phyloP scores from a whole-genome alignment of 2,329 filamentous ascomycete species.

The Teratosphaeria pseudoeucalypti region DNA sequence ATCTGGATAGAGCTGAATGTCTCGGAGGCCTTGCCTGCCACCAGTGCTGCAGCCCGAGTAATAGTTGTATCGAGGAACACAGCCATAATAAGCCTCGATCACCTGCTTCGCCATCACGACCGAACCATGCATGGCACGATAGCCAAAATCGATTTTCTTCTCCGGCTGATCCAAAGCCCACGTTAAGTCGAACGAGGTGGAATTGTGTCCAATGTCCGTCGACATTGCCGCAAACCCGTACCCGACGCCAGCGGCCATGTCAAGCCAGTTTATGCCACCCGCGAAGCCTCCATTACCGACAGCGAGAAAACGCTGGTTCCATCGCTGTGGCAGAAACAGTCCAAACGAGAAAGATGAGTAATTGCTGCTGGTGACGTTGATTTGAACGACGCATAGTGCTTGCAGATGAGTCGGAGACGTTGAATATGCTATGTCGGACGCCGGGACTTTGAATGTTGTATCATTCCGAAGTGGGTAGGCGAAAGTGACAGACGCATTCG shows the following conservation, averaged over 20 bases:
- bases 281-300: slow-evolving; percentile 39
- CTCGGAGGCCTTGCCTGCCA: slow-evolving; percentile 47
- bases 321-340: slow-evolving; percentile 22
- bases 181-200: slow-evolving; percentile 20
- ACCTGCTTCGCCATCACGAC: slow-evolving; percentile 40
- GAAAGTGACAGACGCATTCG: slow-evolving; percentile 28
- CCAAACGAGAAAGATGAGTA: slow-evolving; percentile 22
- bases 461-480: slow-evolving; percentile 24
- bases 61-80: slow-evolving; percentile 38
- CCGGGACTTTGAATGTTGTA: slow-evolving; percentile 29
- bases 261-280: slow-evolving; percentile 39
- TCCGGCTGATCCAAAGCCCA: slow-evolving; percentile 32
- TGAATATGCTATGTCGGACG: slow-evolving; percentile 31
- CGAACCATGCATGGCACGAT: slow-evolving; percentile 38
- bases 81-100: slow-evolving; percentile 39
- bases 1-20: slow-evolving; percentile 42
- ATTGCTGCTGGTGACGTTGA: slow-evolving; percentile 21
- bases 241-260: slow-evolving; percentile 33
- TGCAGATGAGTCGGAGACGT: slow-evolving; percentile 26
- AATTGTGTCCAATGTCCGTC: slow-evolving; percentile 38
- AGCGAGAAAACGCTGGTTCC: slow-evolving; percentile 26
- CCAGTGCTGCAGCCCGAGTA: slow-evolving; percentile 51
- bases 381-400: slow-evolving; percentile 22
- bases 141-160: slow-evolving; percentile 29
- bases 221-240: slow-evolving; percentile 37